A percentile compares a stretch with the other conserved stretches of the same genome.
Evolutionary conservation across 306 rosid genomes (phyloP).

Genomic region (Castanea mollissima): DNA sequence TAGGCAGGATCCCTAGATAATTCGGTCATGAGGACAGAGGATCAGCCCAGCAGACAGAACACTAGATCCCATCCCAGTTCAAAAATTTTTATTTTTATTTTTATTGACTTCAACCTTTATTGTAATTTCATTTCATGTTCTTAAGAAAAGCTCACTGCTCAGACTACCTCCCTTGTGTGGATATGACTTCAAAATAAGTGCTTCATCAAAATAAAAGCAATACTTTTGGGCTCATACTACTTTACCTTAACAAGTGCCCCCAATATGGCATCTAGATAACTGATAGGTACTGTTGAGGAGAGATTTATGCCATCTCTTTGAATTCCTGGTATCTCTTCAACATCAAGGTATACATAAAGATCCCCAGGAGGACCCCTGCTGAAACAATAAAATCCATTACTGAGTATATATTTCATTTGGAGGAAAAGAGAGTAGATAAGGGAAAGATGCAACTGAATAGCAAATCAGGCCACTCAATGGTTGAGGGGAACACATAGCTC

Average conservation of each 20-base stretch:
- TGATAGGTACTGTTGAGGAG: constrained; percentile 61
- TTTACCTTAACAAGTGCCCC: constrained; percentile 72
- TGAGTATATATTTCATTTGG: neutral
- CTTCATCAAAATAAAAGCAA: constrained; percentile 14
- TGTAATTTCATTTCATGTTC: neutral
- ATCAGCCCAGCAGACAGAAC: neutral
- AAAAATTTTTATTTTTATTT: neutral
- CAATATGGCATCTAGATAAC: constrained; percentile 85
- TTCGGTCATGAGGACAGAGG: neutral
- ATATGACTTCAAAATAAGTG: neutral
- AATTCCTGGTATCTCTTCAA: constrained; percentile 74
- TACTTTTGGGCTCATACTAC: constrained; percentile 2
- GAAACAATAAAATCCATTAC: constrained; percentile 34
- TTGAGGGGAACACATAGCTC: constrained; percentile 2
- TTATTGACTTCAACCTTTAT: neutral
- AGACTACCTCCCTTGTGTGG: neutral
- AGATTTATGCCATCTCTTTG: constrained; percentile 93
- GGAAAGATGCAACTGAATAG: neutral
- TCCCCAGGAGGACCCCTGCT: constrained; percentile 96
- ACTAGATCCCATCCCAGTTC: neutral
- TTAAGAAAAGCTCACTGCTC: neutral
- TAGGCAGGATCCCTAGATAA: neutral
- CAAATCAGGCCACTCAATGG: neutral
- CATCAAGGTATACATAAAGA: constrained; percentile 87
- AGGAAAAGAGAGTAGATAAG: neutral